These are phyloP conservation scores for Rhodotorula mucilaginosa DNA, from an alignment of 1,284 basidiomycete species.

Conservation along the genomic window DNA sequence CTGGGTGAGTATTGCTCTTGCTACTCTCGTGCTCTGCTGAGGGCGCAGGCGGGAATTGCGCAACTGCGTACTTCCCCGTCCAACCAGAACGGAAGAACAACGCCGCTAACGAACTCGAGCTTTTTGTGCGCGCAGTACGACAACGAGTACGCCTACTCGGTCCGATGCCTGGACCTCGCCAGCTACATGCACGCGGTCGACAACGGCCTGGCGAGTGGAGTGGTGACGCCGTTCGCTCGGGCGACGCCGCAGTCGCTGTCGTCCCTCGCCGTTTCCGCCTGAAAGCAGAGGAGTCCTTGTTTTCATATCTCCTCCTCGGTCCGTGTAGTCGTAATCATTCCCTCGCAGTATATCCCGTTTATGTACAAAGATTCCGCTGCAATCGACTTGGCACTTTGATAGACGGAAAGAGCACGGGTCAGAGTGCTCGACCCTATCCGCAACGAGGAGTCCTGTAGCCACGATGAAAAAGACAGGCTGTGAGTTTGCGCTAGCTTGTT, in stretches of 20 bases:
- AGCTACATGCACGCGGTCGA: constrained; percentile 48
- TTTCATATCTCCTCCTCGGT: background rate
- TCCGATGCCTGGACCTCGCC: constrained; percentile 40
- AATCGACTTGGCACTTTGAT: no score
- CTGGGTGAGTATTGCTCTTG: constrained; percentile 42
- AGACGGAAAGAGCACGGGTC: no score
- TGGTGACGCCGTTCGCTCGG: background rate
- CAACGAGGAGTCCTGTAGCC: background rate
- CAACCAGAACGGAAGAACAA: background rate
- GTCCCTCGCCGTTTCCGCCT: background rate
- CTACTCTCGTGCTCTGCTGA: background rate
- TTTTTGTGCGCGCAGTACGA: background rate
- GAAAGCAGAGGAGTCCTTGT: background rate
- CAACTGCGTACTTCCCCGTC: constrained; percentile 24
- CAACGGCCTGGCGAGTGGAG: constrained; percentile 2
- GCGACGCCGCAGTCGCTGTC: background rate
- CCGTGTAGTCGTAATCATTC: background rate
- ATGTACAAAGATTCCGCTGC: no score
- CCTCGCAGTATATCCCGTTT: background rate
- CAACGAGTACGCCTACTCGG: constrained; percentile 7
- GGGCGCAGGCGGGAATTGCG: background rate
- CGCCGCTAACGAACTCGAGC: constrained; percentile 23
- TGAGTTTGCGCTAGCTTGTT: background rate
- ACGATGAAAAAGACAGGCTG: background rate
- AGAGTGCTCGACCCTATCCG: no score